Percentiles rank a stretch among this genome's conserved stretches.
phyloP scores from a whole-genome alignment of 2,329 filamentous ascomycete species.

The Gliomastix tumulicola region DNA sequence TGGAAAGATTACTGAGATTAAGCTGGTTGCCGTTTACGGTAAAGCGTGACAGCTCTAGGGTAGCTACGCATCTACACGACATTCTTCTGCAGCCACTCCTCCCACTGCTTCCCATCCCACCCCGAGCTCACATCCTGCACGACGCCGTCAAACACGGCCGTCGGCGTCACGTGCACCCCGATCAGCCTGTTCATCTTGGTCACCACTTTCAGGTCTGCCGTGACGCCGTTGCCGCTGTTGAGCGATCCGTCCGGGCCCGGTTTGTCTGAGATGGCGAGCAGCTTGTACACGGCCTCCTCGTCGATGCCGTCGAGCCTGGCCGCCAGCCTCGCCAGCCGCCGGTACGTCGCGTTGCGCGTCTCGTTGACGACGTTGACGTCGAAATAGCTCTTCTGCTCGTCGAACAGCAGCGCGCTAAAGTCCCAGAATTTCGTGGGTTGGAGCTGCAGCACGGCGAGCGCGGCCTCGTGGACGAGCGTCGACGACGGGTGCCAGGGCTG shows the following conservation, averaged over 20 bases:
- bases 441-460: constrained; percentile 67
- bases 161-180: constrained; percentile 86
- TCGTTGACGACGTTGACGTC: constrained; percentile 81
- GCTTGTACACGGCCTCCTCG: constrained; percentile 59
- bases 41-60: no score
- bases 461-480: constrained; percentile 76
- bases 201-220: constrained; percentile 76
- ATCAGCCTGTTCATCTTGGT: constrained; percentile 74
- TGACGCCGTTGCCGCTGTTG: constrained; percentile 77
- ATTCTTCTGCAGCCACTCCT: constrained; percentile 66
- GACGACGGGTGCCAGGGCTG: constrained; percentile 93
- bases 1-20: no score
- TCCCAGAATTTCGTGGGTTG: constrained; percentile 70
- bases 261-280: constrained; percentile 64
- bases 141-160: constrained; percentile 80
- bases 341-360: constrained; percentile 77
- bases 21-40: no score
- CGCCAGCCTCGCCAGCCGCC: constrained; percentile 69
- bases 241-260: constrained; percentile 58
- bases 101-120: constrained; percentile 77
- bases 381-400: constrained; percentile 69
- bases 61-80: constrained; percentile 33
- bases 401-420: constrained; percentile 63
- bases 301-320: constrained; percentile 60
- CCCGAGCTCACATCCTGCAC: constrained; percentile 74